Percentiles rank a stretch among this genome's conserved stretches.
phyloP scores from a whole-genome alignment of 371 early-diverging fungal genomes.

The Apophysomyces ossiformis region DNA sequence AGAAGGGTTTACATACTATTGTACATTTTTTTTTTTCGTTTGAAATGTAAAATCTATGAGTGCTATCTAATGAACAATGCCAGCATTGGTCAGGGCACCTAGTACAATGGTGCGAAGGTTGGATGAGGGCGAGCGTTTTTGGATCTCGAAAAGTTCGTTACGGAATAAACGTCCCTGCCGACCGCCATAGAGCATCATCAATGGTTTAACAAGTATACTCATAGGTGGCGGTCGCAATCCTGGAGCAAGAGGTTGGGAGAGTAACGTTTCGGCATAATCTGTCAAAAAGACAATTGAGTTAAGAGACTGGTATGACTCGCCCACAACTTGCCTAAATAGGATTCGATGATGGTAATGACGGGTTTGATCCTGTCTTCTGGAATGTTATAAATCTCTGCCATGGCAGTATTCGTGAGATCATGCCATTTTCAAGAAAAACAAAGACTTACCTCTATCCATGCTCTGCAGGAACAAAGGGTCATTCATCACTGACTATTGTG shows the following conservation, averaged over 20 bases:
- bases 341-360: slow-evolving; percentile 39
- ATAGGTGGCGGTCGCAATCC: slow-evolving; percentile 35
- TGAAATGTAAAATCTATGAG: not conserved
- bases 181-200: slow-evolving; percentile 38
- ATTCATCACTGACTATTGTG: slow-evolving; percentile 35
- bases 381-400: slow-evolving; percentile 34
- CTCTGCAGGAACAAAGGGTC: slow-evolving; percentile 39
- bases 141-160: slow-evolving; percentile 18
- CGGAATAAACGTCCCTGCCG: slow-evolving; percentile 41
- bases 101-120: slow-evolving; percentile 24
- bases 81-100: slow-evolving; percentile 18
- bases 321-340: slow-evolving; percentile 40
- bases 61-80: slow-evolving; percentile 12
- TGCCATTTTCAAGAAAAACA: not conserved
- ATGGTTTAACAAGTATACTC: slow-evolving; percentile 39
- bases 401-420: not conserved
- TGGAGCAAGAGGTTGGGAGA: slow-evolving; percentile 15
- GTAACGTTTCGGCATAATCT: slow-evolving; percentile 35
- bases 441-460: slow-evolving; percentile 32
- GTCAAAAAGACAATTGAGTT: not conserved
- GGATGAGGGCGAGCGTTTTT: slow-evolving; percentile 13
- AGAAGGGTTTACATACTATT: slow-evolving; percentile 1
- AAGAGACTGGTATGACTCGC: not conserved
- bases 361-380: slow-evolving; percentile 36
- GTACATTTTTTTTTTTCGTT: slow-evolving; percentile 5